Evolutionary conservation across 2,329 filamentous ascomycete genomes (phyloP).

Genomic region (Arthrobotrys pseudoclavata): DNA sequence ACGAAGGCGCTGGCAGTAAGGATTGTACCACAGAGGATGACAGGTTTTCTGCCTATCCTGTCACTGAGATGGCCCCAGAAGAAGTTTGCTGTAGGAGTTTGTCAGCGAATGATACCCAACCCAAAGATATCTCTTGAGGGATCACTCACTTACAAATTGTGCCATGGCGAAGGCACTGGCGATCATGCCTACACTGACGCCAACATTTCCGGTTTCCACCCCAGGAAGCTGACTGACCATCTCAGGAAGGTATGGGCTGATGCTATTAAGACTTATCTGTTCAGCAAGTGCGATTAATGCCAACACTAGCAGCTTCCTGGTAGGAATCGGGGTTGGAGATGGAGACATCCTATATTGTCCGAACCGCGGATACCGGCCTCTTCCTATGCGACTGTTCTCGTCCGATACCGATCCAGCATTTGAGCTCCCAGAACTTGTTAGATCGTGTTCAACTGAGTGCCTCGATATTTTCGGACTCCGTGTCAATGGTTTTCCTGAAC

Average conservation of each 20-base stretch:
- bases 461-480: slow-evolving; percentile 61
- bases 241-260: slow-evolving; percentile 91
- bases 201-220: slow-evolving; percentile 78
- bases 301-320: slow-evolving; percentile 83
- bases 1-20: slow-evolving; percentile 84
- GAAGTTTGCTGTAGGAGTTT: slow-evolving; percentile 74
- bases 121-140: neutral
- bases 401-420: slow-evolving; percentile 35
- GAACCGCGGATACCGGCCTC: slow-evolving; percentile 18
- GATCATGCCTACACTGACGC: slow-evolving; percentile 89
- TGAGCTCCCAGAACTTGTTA: slow-evolving; percentile 64
- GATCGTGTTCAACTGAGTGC: slow-evolving; percentile 58
- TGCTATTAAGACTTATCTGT: slow-evolving; percentile 96
- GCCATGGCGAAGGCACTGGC: slow-evolving; percentile 93
- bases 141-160: slow-evolving; percentile 77
- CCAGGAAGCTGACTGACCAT: slow-evolving; percentile 91
- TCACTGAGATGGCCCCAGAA: slow-evolving; percentile 90
- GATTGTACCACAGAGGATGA: slow-evolving; percentile 85
- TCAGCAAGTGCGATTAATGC: slow-evolving; percentile 91
- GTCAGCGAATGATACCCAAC: slow-evolving; percentile 11
- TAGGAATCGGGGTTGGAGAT: slow-evolving; percentile 84
- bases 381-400: slow-evolving; percentile 8
- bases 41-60: slow-evolving; percentile 81
- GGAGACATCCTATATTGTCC: slow-evolving; percentile 66
- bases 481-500: slow-evolving; percentile 43